These are phyloP conservation scores for Scutellaria barbata DNA, from an alignment of 257 asterid genomes.

Conservation along the genomic window DNA sequence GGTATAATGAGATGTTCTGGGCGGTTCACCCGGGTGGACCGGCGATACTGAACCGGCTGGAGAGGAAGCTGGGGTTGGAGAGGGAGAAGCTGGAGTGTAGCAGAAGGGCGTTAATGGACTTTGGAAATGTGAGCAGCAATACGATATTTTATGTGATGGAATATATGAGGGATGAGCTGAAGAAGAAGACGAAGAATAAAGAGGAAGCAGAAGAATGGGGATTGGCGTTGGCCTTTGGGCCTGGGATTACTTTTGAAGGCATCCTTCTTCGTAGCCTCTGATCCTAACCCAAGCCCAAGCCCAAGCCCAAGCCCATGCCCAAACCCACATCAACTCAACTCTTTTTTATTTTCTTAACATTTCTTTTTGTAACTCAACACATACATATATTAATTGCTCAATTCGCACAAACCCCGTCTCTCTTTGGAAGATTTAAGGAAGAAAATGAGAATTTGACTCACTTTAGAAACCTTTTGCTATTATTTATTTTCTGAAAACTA, in stretches of 20 bases:
- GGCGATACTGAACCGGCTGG: constrained; percentile 80
- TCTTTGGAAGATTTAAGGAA: not conserved
- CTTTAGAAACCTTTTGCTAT: too few relatives aligned
- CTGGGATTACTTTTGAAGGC: constrained; percentile 93
- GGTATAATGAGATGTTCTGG: constrained; percentile 77
- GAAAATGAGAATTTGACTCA: too few relatives aligned
- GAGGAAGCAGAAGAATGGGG: constrained; percentile 78
- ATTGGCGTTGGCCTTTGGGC: constrained; percentile 86
- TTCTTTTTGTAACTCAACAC: too few relatives aligned
- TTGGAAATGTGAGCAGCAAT: constrained; percentile 90
- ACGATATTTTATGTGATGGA: constrained; percentile 87
- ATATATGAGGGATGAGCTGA: constrained; percentile 73
- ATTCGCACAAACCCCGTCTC: too few relatives aligned
- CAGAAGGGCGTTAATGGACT: constrained; percentile 86
- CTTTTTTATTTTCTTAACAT: too few relatives aligned
- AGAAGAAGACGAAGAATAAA: constrained; percentile 41
- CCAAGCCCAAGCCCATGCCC: too few relatives aligned
- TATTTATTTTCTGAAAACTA: too few relatives aligned
- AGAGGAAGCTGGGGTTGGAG: constrained; percentile 54
- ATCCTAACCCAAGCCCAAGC: too few relatives aligned
- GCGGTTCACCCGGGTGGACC: constrained; percentile 99
- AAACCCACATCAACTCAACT: too few relatives aligned
- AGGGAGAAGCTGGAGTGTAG: constrained; percentile 68
- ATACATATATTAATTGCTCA: too few relatives aligned
- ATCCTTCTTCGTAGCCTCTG: constrained; percentile 75